Evolutionary conservation across 768 basidiomycete species (phyloP).

Genomic region (Suillus subalutaceus): DNA sequence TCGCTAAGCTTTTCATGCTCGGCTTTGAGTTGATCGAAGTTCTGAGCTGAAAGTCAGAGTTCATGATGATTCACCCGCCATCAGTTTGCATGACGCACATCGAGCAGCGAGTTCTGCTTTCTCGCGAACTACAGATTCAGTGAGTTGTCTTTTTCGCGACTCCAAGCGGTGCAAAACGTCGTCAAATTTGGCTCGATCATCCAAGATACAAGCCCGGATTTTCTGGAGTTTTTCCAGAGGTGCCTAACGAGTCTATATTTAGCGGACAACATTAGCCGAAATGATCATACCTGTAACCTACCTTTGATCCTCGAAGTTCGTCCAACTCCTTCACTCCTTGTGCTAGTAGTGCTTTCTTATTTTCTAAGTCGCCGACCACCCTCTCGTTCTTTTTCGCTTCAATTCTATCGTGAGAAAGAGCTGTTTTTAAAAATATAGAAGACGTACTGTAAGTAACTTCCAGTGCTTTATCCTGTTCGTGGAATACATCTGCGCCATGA

Average conservation of each 20-base stretch:
- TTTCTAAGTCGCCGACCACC: constrained; percentile 65
- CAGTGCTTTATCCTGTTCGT: constrained; percentile 67
- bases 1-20: constrained; percentile 66
- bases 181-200: constrained; percentile 79
- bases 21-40: constrained; percentile 61
- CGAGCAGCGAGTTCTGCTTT: constrained; percentile 62
- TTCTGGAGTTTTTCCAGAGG: constrained; percentile 66
- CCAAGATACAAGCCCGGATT: constrained; percentile 62
- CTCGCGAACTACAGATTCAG: constrained; percentile 67
- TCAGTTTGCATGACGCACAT: constrained; percentile 40
- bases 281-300: constrained; percentile 30
- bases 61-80: not conserved
- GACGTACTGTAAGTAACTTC: constrained; percentile 77
- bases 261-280: not conserved
- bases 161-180: constrained; percentile 74
- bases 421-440: not conserved
- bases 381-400: constrained; percentile 72
- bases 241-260: constrained; percentile 41
- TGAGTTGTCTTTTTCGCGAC: constrained; percentile 65
- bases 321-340: constrained; percentile 55
- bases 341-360: constrained; percentile 49
- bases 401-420: constrained; percentile 11
- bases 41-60: constrained; percentile 45
- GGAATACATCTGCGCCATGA: constrained; percentile 65
- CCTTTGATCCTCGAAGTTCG: constrained; percentile 64